Evolutionary conservation across 768 basidiomycete genomes (phyloP).

Genomic region (Botryobasidium botryosum): DNA sequence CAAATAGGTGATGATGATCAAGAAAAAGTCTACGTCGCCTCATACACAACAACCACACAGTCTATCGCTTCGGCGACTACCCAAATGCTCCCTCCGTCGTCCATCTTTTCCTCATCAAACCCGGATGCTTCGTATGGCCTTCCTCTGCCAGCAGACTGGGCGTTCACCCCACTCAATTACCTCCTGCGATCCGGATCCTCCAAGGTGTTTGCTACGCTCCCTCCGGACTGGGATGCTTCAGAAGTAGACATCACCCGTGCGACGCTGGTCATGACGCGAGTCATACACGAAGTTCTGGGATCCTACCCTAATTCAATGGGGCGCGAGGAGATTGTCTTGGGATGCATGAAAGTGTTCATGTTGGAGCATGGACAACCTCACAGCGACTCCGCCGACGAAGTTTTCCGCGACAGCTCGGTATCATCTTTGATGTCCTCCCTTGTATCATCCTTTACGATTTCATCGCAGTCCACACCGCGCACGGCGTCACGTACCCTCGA

Average conservation of each 20-base stretch:
- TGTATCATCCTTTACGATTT: constrained; percentile 31
- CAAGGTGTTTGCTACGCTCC: constrained; percentile 48
- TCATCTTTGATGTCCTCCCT: constrained; percentile 40
- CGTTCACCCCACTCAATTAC: constrained; percentile 51
- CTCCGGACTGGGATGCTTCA: constrained; percentile 55
- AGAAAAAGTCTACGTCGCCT: not conserved
- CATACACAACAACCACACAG: constrained; percentile 30
- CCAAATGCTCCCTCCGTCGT: constrained; percentile 13
- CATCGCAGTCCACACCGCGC: not conserved
- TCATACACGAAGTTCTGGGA: constrained; percentile 30
- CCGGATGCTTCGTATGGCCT: constrained; percentile 11
- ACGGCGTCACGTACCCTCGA: too few species aligned
- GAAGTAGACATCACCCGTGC: constrained; percentile 64
- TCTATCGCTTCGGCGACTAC: constrained; percentile 28
- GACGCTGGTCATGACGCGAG: constrained; percentile 42
- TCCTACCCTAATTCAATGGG: constrained; percentile 21
- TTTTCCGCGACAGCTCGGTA: constrained; percentile 65
- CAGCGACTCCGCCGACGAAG: constrained; percentile 30
- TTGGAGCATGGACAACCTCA: constrained; percentile 67
- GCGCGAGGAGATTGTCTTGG: constrained; percentile 46
- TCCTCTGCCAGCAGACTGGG: constrained; percentile 41
- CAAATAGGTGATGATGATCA: not conserved
- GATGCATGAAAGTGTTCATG: constrained; percentile 91
- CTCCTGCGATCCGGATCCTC: constrained; percentile 65
- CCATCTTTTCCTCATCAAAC: constrained; percentile 15